These are phyloP conservation scores for Ehretia macrophylla DNA, from an alignment of 257 asterid genomes.

Conservation along the genomic window DNA sequence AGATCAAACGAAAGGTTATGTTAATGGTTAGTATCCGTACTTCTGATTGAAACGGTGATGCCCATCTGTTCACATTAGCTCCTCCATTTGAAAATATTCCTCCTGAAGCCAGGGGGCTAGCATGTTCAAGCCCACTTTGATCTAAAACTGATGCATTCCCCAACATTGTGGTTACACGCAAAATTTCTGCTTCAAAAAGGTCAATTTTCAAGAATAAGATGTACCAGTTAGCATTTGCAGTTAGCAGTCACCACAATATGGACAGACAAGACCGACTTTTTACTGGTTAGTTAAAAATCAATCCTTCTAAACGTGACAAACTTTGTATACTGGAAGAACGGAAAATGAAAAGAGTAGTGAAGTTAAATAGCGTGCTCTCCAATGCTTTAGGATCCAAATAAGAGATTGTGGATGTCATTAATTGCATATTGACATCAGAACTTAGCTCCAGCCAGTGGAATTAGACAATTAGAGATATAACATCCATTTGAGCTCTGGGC, in stretches of 20 bases:
- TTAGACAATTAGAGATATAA: background rate
- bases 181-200: conserved; percentile 99
- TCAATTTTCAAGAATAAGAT: conserved; percentile 97
- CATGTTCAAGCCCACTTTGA: conserved; percentile 98
- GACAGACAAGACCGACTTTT: conserved; percentile 52
- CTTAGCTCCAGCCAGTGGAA: background rate
- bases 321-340: conserved; percentile 10
- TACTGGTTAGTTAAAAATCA: conserved; percentile 43
- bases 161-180: conserved; percentile 99
- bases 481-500: background rate
- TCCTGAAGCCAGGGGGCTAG: conserved; percentile 99
- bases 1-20: conserved; percentile 78
- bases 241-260: conserved; percentile 74
- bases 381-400: background rate
- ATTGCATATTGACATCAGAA: background rate
- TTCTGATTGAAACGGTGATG: conserved; percentile 97
- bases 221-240: conserved; percentile 97
- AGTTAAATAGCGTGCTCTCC: background rate
- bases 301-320: conserved; percentile 12
- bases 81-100: conserved; percentile 95
- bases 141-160: conserved; percentile 99
- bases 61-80: conserved; percentile 99
- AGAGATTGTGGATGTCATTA: background rate
- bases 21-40: conserved; percentile 99
- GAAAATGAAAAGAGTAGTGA: conserved; percentile 12